Evolutionary conservation across 306 rosid genomes (phyloP).

Genomic region (Albizia julibrissin): DNA sequence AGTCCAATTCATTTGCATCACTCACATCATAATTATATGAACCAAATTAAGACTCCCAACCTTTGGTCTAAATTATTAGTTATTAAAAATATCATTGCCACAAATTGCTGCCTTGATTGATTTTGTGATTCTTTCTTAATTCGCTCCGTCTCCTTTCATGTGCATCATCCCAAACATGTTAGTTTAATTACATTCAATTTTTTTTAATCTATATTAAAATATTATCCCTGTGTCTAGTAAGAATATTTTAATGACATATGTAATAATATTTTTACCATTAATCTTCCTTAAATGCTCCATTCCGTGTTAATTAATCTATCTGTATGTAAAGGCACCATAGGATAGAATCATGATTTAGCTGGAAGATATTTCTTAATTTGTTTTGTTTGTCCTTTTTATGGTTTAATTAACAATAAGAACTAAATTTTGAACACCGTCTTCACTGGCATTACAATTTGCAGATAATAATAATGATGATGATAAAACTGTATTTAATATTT

Average conservation of each 20-base stretch:
- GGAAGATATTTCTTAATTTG: neutral
- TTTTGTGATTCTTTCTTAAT: neutral
- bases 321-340: neutral
- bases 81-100: neutral
- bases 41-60: neutral
- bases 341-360: neutral
- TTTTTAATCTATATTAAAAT: neutral
- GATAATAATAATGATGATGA: too few relatives aligned
- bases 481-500: too few relatives aligned
- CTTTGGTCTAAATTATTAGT: neutral
- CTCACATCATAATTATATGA: neutral
- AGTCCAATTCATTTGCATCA: slow-evolving; percentile 4
- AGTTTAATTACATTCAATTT: neutral
- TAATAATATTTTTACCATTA: neutral
- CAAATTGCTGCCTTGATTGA: neutral
- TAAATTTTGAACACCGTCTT: neutral
- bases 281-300: neutral
- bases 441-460: neutral
- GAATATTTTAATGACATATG: neutral
- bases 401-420: neutral
- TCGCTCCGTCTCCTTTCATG: neutral
- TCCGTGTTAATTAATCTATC: neutral
- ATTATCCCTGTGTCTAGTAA: neutral
- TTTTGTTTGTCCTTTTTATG: neutral
- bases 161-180: neutral